Percentiles rank a stretch among this genome's conserved stretches.
Evolutionary conservation across 805 yeast species (phyloP).

Genomic region (Candida glaebosa): DNA sequence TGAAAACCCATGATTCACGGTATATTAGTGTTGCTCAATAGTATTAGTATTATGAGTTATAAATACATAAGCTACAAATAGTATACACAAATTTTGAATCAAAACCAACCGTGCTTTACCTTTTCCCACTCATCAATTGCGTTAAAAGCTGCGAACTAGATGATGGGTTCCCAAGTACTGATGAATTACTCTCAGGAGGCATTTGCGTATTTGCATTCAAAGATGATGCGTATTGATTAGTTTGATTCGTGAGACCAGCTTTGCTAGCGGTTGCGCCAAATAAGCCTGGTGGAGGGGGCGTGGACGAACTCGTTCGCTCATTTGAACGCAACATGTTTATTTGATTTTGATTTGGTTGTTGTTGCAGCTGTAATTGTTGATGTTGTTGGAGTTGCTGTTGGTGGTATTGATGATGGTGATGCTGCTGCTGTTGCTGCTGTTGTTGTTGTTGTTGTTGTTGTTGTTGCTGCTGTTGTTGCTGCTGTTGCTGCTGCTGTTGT

Average conservation of each 20-base stretch:
- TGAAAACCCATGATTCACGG: too few relatives aligned
- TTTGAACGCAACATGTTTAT: constrained; percentile 21
- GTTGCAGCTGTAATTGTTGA: constrained; percentile 18
- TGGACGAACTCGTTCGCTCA: constrained; percentile 39
- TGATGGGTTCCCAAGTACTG: constrained; percentile 26
- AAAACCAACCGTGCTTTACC: constrained; percentile 15
- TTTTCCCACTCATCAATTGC: constrained; percentile 81
- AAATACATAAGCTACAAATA: constrained; percentile 4
- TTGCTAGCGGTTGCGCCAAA: constrained; percentile 25
- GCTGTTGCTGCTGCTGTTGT: constrained; percentile 21
- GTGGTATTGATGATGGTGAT: constrained; percentile 9
- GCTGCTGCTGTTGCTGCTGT: constrained; percentile 13
- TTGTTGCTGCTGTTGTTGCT: constrained; percentile 9
- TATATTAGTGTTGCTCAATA: too few relatives aligned
- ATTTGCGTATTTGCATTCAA: constrained; percentile 9
- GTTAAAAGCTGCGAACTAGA: constrained; percentile 78
- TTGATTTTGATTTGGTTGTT: constrained; percentile 10
- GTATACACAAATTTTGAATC: constrained; percentile 3
- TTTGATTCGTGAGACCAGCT: constrained; percentile 6
- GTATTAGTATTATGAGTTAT: not conserved
- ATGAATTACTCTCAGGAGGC: constrained; percentile 7
- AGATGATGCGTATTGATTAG: constrained; percentile 9
- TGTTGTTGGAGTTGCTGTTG: constrained; percentile 18
- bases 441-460: constrained; percentile 24
- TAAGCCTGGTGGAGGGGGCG: constrained; percentile 77